A percentile compares a stretch with the other conserved stretches of the same genome.
These are phyloP conservation scores for Xylariaceae sp. DNA, from an alignment of 2,329 filamentous ascomycete genomes.

Conservation along the genomic window DNA sequence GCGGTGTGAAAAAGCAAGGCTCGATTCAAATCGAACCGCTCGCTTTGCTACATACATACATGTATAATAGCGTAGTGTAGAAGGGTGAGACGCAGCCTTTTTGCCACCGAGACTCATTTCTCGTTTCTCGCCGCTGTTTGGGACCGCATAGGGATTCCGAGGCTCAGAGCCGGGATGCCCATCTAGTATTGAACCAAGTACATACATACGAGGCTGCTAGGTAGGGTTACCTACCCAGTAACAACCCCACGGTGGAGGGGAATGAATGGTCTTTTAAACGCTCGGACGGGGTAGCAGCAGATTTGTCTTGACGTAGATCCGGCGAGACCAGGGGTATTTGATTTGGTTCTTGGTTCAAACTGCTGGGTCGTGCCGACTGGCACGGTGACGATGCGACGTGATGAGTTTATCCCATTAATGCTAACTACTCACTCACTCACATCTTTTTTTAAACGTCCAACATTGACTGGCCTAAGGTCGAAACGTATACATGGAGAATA, in stretches of 20 bases:
- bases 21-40: no score
- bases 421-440: no score
- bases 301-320: slow-evolving; percentile 5
- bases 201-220: no score
- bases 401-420: neutral
- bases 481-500: no score
- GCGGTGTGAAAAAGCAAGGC: no score
- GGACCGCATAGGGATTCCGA: slow-evolving; percentile 1
- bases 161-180: no score
- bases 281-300: slow-evolving; percentile 13
- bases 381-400: neutral
- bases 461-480: no score
- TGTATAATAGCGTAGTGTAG: no score
- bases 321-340: slow-evolving; percentile 5
- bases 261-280: neutral
- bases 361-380: no score
- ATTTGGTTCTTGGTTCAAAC: no score
- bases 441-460: no score
- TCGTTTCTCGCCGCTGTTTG: neutral
- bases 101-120: slow-evolving; percentile 3
- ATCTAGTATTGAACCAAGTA: no score
- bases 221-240: neutral
- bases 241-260: slow-evolving; percentile 1
- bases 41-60: slow-evolving; percentile 12
- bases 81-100: neutral